These are phyloP conservation scores for Epichloe sibirici DNA, from an alignment of 2,329 filamentous ascomycete genomes.

Conservation along the genomic window DNA sequence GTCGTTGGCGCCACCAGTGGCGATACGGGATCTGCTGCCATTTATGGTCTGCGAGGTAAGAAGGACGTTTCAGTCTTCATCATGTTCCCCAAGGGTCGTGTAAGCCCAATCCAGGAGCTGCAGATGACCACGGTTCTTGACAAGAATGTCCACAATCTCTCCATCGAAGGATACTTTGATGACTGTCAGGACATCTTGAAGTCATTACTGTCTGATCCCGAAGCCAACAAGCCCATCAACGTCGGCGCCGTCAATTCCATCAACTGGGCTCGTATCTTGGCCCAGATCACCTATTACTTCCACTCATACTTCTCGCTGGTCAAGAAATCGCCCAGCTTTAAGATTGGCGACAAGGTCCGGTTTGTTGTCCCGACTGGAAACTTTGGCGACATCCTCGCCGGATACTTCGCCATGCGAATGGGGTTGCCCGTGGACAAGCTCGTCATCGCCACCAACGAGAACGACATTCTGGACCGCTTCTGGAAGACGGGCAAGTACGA, in stretches of 20 bases:
- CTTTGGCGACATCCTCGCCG: slow-evolving; percentile 88
- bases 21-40: slow-evolving; percentile 86
- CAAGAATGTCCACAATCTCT: slow-evolving; percentile 82
- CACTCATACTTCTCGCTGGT: slow-evolving; percentile 79
- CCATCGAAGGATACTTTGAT: slow-evolving; percentile 84
- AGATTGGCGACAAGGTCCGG: slow-evolving; percentile 56
- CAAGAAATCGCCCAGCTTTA: slow-evolving; percentile 45
- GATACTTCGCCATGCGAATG: slow-evolving; percentile 87
- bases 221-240: slow-evolving; percentile 70
- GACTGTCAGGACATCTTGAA: slow-evolving; percentile 98
- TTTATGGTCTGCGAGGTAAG: slow-evolving; percentile 89
- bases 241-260: slow-evolving; percentile 94
- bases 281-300: slow-evolving; percentile 97
- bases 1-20: slow-evolving; percentile 81
- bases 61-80: slow-evolving; percentile 97
- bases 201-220: slow-evolving; percentile 73
- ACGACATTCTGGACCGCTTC: slow-evolving; percentile 93
- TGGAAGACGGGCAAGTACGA: slow-evolving; percentile 84
- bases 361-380: slow-evolving; percentile 93
- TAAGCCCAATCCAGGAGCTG: slow-evolving; percentile 84
- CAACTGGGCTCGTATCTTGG: slow-evolving; percentile 89
- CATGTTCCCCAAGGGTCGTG: slow-evolving; percentile 79
- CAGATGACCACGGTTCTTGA: slow-evolving; percentile 96
- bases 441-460: slow-evolving; percentile 90
- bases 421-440: slow-evolving; percentile 80